Base-by-base conservation (phyloP, 139 green algal genomes). In the Chlamydomonas incerta region DNA sequence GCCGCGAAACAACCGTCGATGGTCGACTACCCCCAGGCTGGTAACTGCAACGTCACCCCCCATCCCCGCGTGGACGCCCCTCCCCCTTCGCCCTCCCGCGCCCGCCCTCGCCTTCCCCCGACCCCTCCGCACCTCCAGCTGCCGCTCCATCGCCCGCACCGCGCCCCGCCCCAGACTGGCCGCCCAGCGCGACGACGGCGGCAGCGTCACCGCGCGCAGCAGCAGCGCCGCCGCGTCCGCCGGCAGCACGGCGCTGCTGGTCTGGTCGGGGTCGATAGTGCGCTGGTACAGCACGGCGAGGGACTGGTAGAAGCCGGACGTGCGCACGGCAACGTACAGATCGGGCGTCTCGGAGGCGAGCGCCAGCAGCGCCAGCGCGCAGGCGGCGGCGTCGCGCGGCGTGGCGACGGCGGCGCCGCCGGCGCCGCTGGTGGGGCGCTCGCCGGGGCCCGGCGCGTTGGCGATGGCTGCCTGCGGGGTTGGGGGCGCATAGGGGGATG, bases 241-340 rank as follows among this genome's bases (percentile, higher is more conserved):
- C 20, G 80, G 80, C 67, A 85, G 67, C 67, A 85, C 50, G 21
- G 29, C 24, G 35, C 17, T 24, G 18, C 31, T 37, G 13, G 50
- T 8, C 80, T 77, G 67, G 14, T 1, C 80, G 4, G 80, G 80
- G 66, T 85, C 80, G 26, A 77, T 69, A 15, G n/a, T 46, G 3
- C 80, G n/a, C 31, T 69, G 28, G 67, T 85, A 85, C 65, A 85
- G 65, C 63, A 85, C 66, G 31, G 34, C 47, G 33, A 85, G 62
- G 14, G 80, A 67, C 66, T 85, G 80, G 18, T 70, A 46, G 26
- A 85, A 62, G 15, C 57, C 80, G 11, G 66, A 34, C 31, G 66
- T 69, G 65, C 63, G 50, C 6, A 85, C 50, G 35, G 80, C 52
- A 10, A 35, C 24, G 80, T 76, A 70, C n/a, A 85, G 66, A 33